phyloP scores from a whole-genome alignment of 306 rosid genomes.

The Fagus crenata region DNA sequence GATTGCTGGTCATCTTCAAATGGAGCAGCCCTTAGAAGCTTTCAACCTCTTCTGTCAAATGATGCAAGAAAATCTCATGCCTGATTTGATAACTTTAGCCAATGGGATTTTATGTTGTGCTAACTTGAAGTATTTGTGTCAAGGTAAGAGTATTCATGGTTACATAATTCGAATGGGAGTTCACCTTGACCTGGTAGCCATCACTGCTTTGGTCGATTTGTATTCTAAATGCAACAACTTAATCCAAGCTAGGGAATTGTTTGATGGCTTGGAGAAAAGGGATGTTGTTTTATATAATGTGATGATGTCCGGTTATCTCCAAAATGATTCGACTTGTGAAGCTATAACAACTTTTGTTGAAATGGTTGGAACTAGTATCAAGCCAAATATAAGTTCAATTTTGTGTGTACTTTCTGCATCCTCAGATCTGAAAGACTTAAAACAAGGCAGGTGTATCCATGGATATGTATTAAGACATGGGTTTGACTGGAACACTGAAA shows the following conservation, averaged over 20 bases:
- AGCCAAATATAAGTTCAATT: slow-evolving; percentile 41
- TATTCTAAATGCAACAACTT: slow-evolving; percentile 43
- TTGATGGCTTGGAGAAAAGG: slow-evolving; percentile 37
- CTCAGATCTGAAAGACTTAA: slow-evolving; percentile 36
- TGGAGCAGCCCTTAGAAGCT: slow-evolving; percentile 38
- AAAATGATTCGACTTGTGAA: slow-evolving; percentile 30
- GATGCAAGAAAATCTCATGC: slow-evolving; percentile 38
- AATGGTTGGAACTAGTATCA: slow-evolving; percentile 31
- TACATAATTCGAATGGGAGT: slow-evolving; percentile 33
- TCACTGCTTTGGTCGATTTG: slow-evolving; percentile 46
- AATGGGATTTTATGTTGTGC: slow-evolving; percentile 47
- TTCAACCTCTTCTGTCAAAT: slow-evolving; percentile 34
- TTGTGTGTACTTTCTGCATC: slow-evolving; percentile 49
- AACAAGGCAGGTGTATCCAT: slow-evolving; percentile 41
- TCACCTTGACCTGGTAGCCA: slow-evolving; percentile 43
- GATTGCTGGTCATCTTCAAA: slow-evolving; percentile 38
- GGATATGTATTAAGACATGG: slow-evolving; percentile 37
- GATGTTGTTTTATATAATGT: slow-evolving; percentile 44
- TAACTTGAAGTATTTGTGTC: slow-evolving; percentile 32
- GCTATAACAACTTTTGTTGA: slow-evolving; percentile 29
- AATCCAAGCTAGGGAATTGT: slow-evolving; percentile 43
- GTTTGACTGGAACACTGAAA: slow-evolving; percentile 30
- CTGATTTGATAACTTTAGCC: slow-evolving; percentile 51
- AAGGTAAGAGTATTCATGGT: slow-evolving; percentile 56
- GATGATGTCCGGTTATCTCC: slow-evolving; percentile 50